A percentile compares a stretch with the other conserved stretches of the same genome.
Conservation (phyloP, 805 yeast genomes). For the Torulaspora gathmanii region DNA sequence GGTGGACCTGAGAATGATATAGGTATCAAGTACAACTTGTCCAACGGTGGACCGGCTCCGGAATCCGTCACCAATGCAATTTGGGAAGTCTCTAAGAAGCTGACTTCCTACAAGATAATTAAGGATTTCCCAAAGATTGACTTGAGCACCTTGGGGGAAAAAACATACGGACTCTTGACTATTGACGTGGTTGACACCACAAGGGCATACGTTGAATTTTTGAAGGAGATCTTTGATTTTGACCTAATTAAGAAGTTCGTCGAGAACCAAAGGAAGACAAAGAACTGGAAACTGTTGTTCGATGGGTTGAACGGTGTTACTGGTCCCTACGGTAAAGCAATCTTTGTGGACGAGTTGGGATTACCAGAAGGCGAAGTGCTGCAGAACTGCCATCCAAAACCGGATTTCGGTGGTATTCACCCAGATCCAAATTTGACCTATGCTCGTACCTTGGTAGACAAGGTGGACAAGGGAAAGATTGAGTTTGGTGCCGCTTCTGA, state of each 20-base stretch:
- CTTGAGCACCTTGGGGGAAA: constrained; percentile 51
- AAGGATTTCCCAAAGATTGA: constrained; percentile 61
- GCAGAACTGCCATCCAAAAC: constrained; percentile 74
- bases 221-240: constrained; percentile 86
- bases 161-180: constrained; percentile 52
- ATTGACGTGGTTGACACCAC: constrained; percentile 84
- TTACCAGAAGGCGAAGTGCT: constrained; percentile 56
- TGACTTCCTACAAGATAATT: constrained; percentile 57
- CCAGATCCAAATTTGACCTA: constrained; percentile 98
- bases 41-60: constrained; percentile 98
- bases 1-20: constrained; percentile 91
- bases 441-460: constrained; percentile 78
- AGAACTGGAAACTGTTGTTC: constrained; percentile 68
- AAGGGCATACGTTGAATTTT: constrained; percentile 66
- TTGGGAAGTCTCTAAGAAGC: constrained; percentile 58
- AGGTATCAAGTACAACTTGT: constrained; percentile 92
- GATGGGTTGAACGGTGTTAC: constrained; percentile 95
- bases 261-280: constrained; percentile 41
- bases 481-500: constrained; percentile 99
- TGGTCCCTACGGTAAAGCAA: constrained; percentile 87
- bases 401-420: constrained; percentile 95
- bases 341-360: constrained; percentile 82
- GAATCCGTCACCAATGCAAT: constrained; percentile 88
- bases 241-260: constrained; percentile 71
- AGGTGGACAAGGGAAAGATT: constrained; percentile 75